Percentiles rank a stretch among this genome's conserved stretches.
Evolutionary conservation across 1,284 basidiomycete species (phyloP).

Genomic region (Coniophora puteana): DNA sequence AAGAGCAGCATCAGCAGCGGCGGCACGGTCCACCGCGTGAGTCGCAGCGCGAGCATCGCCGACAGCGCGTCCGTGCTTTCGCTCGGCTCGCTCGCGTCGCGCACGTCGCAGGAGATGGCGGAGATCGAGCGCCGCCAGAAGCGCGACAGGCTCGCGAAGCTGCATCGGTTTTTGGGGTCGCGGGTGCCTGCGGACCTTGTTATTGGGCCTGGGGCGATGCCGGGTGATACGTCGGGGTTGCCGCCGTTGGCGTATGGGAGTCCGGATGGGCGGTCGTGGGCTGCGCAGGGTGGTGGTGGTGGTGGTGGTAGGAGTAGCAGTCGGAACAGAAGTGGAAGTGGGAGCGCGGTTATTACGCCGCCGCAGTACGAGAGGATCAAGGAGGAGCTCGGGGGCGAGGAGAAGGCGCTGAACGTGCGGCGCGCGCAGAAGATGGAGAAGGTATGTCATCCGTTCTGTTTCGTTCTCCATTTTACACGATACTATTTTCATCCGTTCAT

Average conservation of each 20-base stretch:
- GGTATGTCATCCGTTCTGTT: too few relatives aligned
- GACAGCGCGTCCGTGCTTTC: constrained; percentile 37
- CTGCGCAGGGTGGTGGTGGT: constrained; percentile 9
- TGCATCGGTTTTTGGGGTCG: constrained; percentile 78
- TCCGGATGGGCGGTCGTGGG: too few relatives aligned
- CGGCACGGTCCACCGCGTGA: too few relatives aligned
- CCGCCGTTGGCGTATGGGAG: too few relatives aligned
- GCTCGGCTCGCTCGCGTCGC: constrained; percentile 40
- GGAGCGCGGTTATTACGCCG: constrained; percentile 44
- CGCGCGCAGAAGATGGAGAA: constrained; percentile 83
- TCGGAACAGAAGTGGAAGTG: constrained; percentile 56
- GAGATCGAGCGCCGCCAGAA: constrained; percentile 63
- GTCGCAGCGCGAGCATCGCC: constrained; percentile 12
- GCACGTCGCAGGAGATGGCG: constrained; percentile 47
- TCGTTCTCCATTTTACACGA: too few relatives aligned
- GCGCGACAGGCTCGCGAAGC: constrained; percentile 69
- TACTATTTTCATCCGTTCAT: too few relatives aligned
- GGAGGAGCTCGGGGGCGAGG: constrained; percentile 62
- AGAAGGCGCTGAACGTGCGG: constrained; percentile 74
- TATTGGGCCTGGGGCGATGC: constrained; percentile 42
- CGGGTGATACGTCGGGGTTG: constrained; percentile 36
- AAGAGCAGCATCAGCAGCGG: constrained; percentile 13
- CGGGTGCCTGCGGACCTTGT: constrained; percentile 68
- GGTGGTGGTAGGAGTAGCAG: constrained; percentile 42
- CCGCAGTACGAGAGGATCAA: constrained; percentile 59